Conservation (phyloP, 2,329 filamentous ascomycete genomes). For the Dothidotthia symphoricarpi region DNA sequence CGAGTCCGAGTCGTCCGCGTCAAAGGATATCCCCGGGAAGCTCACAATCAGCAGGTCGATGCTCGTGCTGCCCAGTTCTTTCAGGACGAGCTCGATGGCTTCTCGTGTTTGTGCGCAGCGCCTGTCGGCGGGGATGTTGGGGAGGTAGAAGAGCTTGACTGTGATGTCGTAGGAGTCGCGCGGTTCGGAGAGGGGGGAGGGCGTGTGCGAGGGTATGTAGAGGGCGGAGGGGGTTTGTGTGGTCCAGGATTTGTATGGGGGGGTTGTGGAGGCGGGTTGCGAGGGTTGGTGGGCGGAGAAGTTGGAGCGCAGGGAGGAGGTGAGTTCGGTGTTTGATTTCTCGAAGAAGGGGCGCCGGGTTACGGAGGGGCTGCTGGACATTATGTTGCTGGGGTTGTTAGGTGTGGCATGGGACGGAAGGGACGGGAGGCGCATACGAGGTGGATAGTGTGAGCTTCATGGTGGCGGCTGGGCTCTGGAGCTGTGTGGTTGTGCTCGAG, state of each 20-base stretch:
- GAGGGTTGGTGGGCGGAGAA: constrained; percentile 72
- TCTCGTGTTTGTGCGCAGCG: constrained; percentile 71
- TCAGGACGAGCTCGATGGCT: constrained; percentile 75
- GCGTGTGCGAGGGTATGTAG: constrained; percentile 73
- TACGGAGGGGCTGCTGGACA: constrained; percentile 78
- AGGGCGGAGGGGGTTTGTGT: constrained; percentile 52
- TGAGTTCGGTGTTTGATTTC: constrained; percentile 90
- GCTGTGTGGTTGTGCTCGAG: not conserved
- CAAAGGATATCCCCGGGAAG: constrained; percentile 90
- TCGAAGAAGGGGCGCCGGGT: constrained; percentile 74
- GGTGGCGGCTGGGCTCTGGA: constrained; percentile 39
- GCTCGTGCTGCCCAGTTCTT: constrained; percentile 70
- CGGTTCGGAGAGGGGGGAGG: constrained; percentile 74
- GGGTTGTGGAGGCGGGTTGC: constrained; percentile 38
- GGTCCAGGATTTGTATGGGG: constrained; percentile 64
- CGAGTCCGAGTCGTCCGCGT: constrained; percentile 81
- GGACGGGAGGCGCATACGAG: constrained; percentile 60
- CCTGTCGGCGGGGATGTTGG: constrained; percentile 62
- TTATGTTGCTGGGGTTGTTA: constrained; percentile 75
- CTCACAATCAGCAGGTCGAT: constrained; percentile 90
- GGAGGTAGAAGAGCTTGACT: constrained; percentile 90
- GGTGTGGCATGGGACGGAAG: not conserved
- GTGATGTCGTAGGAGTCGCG: constrained; percentile 87
- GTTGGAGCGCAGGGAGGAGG: constrained; percentile 81
- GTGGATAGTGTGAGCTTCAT: constrained; percentile 85